Conservation (phyloP, 2,329 filamentous ascomycete species). For the Sporothrix luriei region DNA sequence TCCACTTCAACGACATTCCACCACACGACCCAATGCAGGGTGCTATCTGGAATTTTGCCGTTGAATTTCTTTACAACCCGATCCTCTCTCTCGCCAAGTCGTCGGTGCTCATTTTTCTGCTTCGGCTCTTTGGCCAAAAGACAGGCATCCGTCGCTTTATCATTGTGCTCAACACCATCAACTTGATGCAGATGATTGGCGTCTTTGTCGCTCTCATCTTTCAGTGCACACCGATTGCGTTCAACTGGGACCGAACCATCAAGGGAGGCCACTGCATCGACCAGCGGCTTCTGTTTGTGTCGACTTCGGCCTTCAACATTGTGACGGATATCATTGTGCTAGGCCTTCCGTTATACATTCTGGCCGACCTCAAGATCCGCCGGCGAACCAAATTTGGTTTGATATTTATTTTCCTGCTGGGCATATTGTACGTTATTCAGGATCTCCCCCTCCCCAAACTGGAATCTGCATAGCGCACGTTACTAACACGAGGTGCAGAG, state of each 20-base stretch:
- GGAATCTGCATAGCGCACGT: not conserved
- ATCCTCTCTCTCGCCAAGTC: conserved; percentile 44
- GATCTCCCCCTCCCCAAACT: not conserved
- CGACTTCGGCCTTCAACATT: conserved; percentile 48
- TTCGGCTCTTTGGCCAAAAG: conserved; percentile 42
- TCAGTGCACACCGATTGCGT: conserved; percentile 48
- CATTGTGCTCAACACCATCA: conserved; percentile 40
- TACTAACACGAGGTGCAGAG: not conserved
- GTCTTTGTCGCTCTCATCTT: conserved; percentile 44
- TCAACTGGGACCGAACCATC: conserved; percentile 50
- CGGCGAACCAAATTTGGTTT: conserved; percentile 40
- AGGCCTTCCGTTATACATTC: conserved; percentile 45
- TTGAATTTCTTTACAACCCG: conserved; percentile 45
- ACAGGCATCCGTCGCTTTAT: conserved; percentile 40
- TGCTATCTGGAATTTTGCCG: conserved; percentile 42
- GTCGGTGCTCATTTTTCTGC: conserved; percentile 42
- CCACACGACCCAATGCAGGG: conserved; percentile 38
- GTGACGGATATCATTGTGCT: conserved; percentile 49
- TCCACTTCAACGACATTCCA: conserved; percentile 33
- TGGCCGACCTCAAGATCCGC: conserved; percentile 40
- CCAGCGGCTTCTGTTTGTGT: conserved; percentile 40
- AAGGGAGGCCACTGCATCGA: conserved; percentile 46
- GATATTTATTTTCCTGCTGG: conserved; percentile 41
- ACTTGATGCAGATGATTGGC: conserved; percentile 40
- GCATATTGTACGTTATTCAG: conserved; percentile 39